These are phyloP conservation scores for Microsporum ferrugineum DNA, from an alignment of 2,329 filamentous ascomycete species.

Conservation along the genomic window DNA sequence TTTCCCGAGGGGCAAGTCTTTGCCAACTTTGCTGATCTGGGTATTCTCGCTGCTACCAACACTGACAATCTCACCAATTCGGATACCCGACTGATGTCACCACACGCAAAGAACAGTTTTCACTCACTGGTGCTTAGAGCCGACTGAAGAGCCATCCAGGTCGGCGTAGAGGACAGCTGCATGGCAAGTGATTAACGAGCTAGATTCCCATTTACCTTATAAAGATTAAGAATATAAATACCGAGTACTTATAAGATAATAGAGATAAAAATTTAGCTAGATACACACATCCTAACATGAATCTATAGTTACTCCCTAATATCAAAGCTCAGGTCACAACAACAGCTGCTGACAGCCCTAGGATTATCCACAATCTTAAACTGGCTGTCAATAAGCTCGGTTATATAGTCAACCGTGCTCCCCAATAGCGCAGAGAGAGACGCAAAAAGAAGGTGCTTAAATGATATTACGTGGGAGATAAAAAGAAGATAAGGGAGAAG, in stretches of 20 bases:
- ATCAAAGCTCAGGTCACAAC: conserved; percentile 97
- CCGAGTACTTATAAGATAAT: no score
- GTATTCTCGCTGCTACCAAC: neutral
- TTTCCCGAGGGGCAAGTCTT: neutral
- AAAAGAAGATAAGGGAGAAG: no score
- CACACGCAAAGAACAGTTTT: neutral
- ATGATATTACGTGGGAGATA: no score
- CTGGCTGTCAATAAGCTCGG: conserved; percentile 84
- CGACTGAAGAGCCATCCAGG: no score
- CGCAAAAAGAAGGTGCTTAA: conserved; percentile 21
- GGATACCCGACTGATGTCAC: neutral
- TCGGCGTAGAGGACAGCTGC: no score
- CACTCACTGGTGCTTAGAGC: neutral
- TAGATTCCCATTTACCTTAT: no score
- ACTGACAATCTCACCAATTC: neutral
- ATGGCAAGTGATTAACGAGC: no score
- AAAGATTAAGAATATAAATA: no score
- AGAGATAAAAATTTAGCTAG: no score
- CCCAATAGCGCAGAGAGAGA: conserved; percentile 81
- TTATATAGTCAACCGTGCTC: conserved; percentile 90
- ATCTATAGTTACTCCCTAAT: neutral
- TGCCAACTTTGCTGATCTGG: neutral
- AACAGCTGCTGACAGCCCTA: conserved; percentile 81
- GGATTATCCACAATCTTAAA: conserved; percentile 96
- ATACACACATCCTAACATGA: no score